Conservation (phyloP, 306 rosid genomes). For the Prunus armeniaca region DNA sequence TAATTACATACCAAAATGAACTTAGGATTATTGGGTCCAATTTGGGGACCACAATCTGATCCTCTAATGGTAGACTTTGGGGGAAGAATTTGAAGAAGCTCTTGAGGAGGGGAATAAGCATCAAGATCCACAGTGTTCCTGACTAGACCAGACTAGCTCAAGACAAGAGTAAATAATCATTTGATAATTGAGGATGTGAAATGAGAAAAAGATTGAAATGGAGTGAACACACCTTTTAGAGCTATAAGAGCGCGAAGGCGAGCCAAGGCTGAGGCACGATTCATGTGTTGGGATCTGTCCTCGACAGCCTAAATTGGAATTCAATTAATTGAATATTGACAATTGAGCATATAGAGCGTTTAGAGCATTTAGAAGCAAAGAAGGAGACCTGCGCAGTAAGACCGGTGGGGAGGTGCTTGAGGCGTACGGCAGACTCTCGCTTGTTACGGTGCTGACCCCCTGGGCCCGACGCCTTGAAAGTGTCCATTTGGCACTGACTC, state of each 20-base stretch:
- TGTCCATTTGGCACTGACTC: conserved; percentile 73
- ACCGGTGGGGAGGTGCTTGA: conserved; percentile 84
- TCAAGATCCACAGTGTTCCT: conserved; percentile 71
- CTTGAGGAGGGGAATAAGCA: conserved; percentile 63
- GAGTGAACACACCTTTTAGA: conserved; percentile 29
- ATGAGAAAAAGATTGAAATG: background rate
- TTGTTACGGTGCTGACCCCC: conserved; percentile 99
- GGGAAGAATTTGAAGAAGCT: conserved; percentile 87
- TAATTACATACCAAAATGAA: conserved; percentile 33
- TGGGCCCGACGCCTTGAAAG: conserved; percentile 77
- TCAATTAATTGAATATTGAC: background rate
- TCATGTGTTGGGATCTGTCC: conserved; percentile 93
- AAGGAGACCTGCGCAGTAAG: conserved; percentile 54
- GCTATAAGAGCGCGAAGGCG: conserved; percentile 88
- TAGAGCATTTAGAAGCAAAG: background rate
- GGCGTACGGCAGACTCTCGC: conserved; percentile 84
- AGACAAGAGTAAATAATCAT: background rate
- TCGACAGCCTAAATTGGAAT: conserved; percentile 51
- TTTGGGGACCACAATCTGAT: conserved; percentile 69
- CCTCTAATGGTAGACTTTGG: conserved; percentile 71
- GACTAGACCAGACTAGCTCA: conserved; percentile 15
- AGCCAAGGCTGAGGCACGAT: conserved; percentile 71
- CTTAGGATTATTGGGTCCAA: conserved; percentile 81
- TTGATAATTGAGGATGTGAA: background rate
- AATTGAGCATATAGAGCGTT: too few relatives aligned